Conservation (phyloP, 352 stramenopile species). For the Blastocystis sp. region DNA sequence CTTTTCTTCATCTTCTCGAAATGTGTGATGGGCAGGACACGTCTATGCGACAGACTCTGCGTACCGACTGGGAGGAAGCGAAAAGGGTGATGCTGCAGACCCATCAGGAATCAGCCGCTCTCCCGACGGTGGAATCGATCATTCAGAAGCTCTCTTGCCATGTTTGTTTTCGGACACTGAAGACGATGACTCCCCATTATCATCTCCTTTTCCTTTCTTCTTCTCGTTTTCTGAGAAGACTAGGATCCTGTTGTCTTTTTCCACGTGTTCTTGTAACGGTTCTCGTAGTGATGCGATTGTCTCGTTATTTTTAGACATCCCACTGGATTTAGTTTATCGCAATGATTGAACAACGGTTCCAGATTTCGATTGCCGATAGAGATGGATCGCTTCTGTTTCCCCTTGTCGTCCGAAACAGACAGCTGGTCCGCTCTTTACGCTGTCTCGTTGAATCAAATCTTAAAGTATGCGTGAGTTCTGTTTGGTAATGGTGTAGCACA, state of each 20-base stretch:
- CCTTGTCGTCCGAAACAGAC: slow-evolving; percentile 23
- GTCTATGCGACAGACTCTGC: background rate
- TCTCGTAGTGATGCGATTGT: background rate
- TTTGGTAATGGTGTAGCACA: background rate
- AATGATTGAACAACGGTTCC: slow-evolving; percentile 47
- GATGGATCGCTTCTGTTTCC: background rate
- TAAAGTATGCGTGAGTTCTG: background rate
- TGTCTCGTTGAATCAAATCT: background rate
- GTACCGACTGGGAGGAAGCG: background rate
- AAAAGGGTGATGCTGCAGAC: background rate
- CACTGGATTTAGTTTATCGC: background rate
- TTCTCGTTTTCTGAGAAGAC: background rate
- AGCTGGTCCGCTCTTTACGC: background rate
- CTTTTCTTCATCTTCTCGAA: background rate
- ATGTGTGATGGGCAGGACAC: background rate
- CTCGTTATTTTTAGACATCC: background rate
- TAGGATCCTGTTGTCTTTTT: background rate
- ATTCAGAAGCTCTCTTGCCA: background rate
- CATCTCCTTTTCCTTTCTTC: background rate
- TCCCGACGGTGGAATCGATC: background rate
- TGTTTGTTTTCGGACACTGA: background rate
- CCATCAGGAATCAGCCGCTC: background rate
- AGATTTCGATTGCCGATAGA: background rate
- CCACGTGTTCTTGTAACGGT: background rate
- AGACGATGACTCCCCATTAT: background rate